Conservation (phyloP, 257 asterid genomes). For the Solanum lignicaule region DNA sequence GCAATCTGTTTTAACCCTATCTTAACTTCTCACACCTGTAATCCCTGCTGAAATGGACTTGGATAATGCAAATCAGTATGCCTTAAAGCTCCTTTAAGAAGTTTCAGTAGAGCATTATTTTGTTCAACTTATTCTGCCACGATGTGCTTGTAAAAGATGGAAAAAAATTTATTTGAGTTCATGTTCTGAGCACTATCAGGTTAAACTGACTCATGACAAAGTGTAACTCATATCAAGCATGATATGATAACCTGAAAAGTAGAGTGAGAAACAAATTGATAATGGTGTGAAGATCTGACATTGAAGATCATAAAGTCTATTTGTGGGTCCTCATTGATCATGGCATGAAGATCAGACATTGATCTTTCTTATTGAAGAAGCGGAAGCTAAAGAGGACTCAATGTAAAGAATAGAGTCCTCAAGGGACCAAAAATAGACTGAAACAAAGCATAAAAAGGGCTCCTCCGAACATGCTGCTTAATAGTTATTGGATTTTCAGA, state of each 20-base stretch:
- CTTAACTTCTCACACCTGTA: conserved; percentile 11
- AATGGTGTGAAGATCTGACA: background rate
- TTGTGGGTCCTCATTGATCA: background rate
- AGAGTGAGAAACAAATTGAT: background rate
- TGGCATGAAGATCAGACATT: background rate
- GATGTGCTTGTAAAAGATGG: background rate
- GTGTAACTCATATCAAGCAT: background rate
- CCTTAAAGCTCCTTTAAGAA: background rate
- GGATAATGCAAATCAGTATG: conserved; percentile 17
- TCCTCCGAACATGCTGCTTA: background rate
- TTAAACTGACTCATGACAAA: background rate
- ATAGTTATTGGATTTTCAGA: background rate
- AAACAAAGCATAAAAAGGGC: background rate
- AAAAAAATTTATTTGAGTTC: background rate
- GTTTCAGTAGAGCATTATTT: background rate
- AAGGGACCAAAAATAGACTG: background rate
- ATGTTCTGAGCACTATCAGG: background rate
- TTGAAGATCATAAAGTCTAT: background rate
- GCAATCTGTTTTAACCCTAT: conserved; percentile 17
- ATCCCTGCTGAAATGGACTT: conserved; percentile 8
- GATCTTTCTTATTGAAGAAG: background rate
- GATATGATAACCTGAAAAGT: background rate
- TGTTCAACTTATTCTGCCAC: background rate
- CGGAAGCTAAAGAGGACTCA: background rate
- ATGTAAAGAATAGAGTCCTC: background rate